Conservation (phyloP, 2,329 filamentous ascomycete species). For the Byssochlamys sp. region DNA sequence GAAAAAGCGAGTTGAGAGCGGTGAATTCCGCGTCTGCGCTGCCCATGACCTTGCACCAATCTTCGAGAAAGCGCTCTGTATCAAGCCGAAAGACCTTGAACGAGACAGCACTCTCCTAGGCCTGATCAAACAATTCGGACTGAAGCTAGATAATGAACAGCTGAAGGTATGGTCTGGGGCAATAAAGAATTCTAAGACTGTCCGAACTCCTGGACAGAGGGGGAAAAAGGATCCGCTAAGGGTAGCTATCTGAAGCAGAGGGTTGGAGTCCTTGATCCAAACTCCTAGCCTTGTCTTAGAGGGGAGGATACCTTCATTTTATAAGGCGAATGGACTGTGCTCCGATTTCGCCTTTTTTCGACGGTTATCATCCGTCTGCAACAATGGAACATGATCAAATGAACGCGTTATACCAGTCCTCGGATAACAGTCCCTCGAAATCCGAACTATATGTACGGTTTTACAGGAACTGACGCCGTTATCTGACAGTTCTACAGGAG, state of each 20-base stretch:
- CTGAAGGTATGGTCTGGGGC: background rate
- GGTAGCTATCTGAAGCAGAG: background rate
- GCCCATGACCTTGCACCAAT: constrained; percentile 25
- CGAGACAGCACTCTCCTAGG: constrained; percentile 8
- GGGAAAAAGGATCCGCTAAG: background rate
- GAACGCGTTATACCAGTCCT: no score
- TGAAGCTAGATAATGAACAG: background rate
- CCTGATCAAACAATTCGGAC: background rate
- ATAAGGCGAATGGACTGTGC: no score
- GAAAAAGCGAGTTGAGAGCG: constrained; percentile 19
- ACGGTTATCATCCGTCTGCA: no score
- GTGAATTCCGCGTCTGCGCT: constrained; percentile 24
- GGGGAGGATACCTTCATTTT: no score
- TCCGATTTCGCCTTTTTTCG: no score
- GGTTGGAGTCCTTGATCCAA: no score
- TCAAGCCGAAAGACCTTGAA: constrained; percentile 18
- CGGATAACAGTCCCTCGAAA: no score
- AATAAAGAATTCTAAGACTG: background rate
- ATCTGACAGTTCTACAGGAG: no score
- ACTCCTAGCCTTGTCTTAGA: no score
- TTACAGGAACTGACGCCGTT: no score
- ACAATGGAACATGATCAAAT: no score
- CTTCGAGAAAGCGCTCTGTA: constrained; percentile 17
- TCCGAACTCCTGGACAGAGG: background rate
- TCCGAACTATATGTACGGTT: no score